Percentiles rank a stretch among this genome's conserved stretches.
Evolutionary conservation across 306 rosid genomes (phyloP).

Genomic region (Cucurbita moschata): DNA sequence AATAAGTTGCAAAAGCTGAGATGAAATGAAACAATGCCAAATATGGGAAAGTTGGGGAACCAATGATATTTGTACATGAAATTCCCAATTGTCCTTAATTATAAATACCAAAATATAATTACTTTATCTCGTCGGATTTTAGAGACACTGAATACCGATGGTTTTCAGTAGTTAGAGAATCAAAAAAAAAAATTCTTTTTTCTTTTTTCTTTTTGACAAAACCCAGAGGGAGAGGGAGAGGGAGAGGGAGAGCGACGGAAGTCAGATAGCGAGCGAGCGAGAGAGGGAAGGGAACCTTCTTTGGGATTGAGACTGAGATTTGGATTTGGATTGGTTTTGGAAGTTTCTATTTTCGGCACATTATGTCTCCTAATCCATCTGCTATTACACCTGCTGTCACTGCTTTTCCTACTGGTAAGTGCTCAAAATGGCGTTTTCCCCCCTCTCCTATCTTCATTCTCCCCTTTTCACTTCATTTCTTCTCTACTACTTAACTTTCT

Average conservation of each 20-base stretch:
- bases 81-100: background rate
- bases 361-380: conserved; percentile 16
- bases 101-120: background rate
- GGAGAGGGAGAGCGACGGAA: conserved; percentile 13
- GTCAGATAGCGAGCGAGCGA: conserved; percentile 4
- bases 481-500: background rate
- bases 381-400: conserved; percentile 41
- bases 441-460: background rate
- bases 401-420: background rate
- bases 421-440: background rate
- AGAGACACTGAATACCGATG: background rate
- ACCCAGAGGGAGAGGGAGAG: conserved; percentile 24
- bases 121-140: background rate
- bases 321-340: background rate
- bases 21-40: background rate
- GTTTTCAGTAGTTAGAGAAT: background rate
- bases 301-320: background rate
- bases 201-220: conserved; percentile 16
- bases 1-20: background rate
- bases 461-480: background rate
- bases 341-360: background rate
- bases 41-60: background rate
- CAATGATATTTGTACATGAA: background rate
- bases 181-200: background rate
- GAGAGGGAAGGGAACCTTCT: background rate